Evolutionary conservation across 257 asterid species (phyloP).

Genomic region (Oldenlandia corymbosa): DNA sequence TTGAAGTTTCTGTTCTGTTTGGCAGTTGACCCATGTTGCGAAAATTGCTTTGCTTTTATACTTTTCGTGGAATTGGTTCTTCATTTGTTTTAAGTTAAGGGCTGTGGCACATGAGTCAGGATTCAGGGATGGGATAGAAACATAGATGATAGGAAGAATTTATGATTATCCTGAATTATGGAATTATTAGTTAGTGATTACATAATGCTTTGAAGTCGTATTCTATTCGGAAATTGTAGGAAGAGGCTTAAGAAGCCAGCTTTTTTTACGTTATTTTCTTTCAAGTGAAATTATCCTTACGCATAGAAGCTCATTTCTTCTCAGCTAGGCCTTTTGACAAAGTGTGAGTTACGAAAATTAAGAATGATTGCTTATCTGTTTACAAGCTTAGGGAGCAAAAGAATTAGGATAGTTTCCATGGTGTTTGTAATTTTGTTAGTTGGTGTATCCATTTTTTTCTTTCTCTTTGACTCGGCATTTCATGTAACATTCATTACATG

Average conservation of each 20-base stretch:
- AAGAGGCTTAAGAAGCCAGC: not conserved
- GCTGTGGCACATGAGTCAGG: no score
- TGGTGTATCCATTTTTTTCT: not conserved
- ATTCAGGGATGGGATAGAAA: no score
- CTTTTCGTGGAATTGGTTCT: no score
- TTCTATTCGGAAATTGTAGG: not conserved
- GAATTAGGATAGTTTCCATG: not conserved
- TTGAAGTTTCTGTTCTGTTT: not conserved
- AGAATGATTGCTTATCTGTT: not conserved
- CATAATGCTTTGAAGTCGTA: not conserved
- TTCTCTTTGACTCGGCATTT: not conserved
- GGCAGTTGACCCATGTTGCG: no score
- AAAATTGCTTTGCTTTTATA: not conserved
- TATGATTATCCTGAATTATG: not conserved
- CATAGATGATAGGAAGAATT: no score
- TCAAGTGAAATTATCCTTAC: not conserved
- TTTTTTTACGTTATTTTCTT: not conserved
- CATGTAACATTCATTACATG: not conserved
- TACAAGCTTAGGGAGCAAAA: not conserved
- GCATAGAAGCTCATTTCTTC: not conserved
- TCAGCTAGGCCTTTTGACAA: not conserved
- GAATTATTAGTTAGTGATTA: conserved; percentile 1
- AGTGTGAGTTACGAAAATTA: not conserved
- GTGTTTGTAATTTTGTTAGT: not conserved
- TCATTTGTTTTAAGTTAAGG: no score